Evolutionary conservation across 768 basidiomycete genomes (phyloP).

Genomic region (Xerocomus spinulosus): DNA sequence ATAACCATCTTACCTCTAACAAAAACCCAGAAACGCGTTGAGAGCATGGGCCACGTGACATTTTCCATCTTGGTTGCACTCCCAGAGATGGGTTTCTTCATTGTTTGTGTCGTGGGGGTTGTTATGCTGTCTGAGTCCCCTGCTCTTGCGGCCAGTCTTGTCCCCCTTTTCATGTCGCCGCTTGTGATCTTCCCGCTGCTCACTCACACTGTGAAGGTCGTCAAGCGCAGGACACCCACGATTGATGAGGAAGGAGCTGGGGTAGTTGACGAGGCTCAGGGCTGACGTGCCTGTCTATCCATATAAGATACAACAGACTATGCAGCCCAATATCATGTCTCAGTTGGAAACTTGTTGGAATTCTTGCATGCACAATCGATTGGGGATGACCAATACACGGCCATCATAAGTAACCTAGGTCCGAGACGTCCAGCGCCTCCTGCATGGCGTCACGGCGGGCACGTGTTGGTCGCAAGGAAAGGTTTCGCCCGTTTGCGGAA

Average conservation of each 20-base stretch:
- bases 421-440: no score
- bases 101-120: slow-evolving; percentile 16
- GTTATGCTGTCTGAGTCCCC: slow-evolving; percentile 10
- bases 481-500: no score
- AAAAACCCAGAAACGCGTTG: slow-evolving; percentile 7
- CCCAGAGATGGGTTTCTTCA: slow-evolving; percentile 17
- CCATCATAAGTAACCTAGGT: no score
- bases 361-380: no score
- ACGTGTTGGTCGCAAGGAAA: no score
- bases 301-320: no score
- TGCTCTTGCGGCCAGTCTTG: slow-evolving; percentile 8
- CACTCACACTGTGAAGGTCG: neutral
- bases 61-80: slow-evolving; percentile 15
- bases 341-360: no score
- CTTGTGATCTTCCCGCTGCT: neutral
- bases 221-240: neutral
- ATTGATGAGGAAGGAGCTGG: neutral
- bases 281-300: no score
- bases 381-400: no score
- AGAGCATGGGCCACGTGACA: slow-evolving; percentile 10
- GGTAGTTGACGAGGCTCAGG: no score
- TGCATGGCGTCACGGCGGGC: no score
- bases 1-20: neutral
- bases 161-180: slow-evolving; percentile 11
- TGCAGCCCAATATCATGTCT: no score